phyloP scores from a whole-genome alignment of 2,329 filamentous ascomycete species.

The Pseudohalonectria lignicola region DNA sequence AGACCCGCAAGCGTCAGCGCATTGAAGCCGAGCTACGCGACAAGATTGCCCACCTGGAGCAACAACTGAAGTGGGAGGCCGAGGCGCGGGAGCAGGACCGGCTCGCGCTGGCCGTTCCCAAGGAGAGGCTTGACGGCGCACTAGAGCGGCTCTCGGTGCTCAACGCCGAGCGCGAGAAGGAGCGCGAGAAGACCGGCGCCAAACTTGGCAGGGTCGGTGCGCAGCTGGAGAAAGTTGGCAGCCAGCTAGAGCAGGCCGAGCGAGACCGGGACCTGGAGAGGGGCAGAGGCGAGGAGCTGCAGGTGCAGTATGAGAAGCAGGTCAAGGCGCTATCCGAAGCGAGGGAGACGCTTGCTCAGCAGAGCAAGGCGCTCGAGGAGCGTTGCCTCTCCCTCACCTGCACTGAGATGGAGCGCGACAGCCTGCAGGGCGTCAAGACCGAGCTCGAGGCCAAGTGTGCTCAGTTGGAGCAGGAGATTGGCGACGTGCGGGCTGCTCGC shows the following conservation, averaged over 20 bases:
- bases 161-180: not conserved
- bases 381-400: not conserved
- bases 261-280: not conserved
- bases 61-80: not conserved
- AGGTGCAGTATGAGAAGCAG: not conserved
- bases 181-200: not conserved
- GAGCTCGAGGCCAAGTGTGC: slow-evolving; percentile 1
- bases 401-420: slow-evolving; percentile 1
- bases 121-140: not conserved
- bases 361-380: not conserved
- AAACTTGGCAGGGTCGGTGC: not conserved
- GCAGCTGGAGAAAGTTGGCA: not conserved
- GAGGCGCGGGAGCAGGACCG: not conserved
- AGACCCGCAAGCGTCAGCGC: not conserved
- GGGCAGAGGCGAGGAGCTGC: not conserved
- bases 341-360: not conserved
- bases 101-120: not conserved
- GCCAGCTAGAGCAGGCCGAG: not conserved
- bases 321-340: not conserved
- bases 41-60: not conserved
- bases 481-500: slow-evolving; percentile 2
- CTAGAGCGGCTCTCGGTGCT: not conserved
- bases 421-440: not conserved
- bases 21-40: not conserved
- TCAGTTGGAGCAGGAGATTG: slow-evolving; percentile 6